Evolutionary conservation across 768 basidiomycete species (phyloP).

Genomic region (Rossbeevera mucosa): DNA sequence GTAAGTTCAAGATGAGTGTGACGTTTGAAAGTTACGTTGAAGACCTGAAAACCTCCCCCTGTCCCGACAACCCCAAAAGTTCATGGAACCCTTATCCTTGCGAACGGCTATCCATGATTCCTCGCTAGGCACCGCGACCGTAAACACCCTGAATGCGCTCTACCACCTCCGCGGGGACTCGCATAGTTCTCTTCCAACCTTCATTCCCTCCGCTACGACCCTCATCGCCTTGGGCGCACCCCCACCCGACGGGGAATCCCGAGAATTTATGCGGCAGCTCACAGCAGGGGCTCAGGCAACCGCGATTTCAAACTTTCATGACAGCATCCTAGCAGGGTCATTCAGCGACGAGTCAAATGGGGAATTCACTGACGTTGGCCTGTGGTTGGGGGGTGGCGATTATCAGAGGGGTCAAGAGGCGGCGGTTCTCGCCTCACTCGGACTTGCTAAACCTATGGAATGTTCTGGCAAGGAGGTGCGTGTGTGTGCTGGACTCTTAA

Average conservation of each 20-base stretch:
- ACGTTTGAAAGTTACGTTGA: not conserved
- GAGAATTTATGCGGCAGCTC: slow-evolving; percentile 26
- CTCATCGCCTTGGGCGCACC: slow-evolving; percentile 4
- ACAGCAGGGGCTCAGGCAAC: slow-evolving; percentile 36
- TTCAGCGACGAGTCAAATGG: slow-evolving; percentile 47
- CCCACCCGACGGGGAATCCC: slow-evolving; percentile 5
- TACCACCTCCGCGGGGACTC: not conserved
- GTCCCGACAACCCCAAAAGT: not conserved
- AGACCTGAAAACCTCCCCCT: not conserved
- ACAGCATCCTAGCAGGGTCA: slow-evolving; percentile 51
- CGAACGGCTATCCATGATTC: slow-evolving; percentile 1
- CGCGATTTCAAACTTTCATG: slow-evolving; percentile 37
- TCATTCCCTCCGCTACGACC: slow-evolving; percentile 12
- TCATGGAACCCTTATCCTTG: slow-evolving; percentile 4
- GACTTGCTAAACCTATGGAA: slow-evolving; percentile 23
- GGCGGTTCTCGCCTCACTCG: slow-evolving; percentile 33
- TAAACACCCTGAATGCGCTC: slow-evolving; percentile 10
- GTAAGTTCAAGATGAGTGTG: not conserved
- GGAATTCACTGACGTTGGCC: slow-evolving; percentile 48
- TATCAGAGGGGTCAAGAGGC: slow-evolving; percentile 27
- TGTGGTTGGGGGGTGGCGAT: slow-evolving; percentile 48
- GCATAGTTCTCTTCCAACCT: slow-evolving; percentile 5
- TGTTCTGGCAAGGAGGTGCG: slow-evolving; percentile 12
- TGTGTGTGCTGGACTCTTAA: not conserved
- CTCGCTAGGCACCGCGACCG: slow-evolving; percentile 1